phyloP scores from a whole-genome alignment of 345 rosid genomes.

The Linum lewisii region DNA sequence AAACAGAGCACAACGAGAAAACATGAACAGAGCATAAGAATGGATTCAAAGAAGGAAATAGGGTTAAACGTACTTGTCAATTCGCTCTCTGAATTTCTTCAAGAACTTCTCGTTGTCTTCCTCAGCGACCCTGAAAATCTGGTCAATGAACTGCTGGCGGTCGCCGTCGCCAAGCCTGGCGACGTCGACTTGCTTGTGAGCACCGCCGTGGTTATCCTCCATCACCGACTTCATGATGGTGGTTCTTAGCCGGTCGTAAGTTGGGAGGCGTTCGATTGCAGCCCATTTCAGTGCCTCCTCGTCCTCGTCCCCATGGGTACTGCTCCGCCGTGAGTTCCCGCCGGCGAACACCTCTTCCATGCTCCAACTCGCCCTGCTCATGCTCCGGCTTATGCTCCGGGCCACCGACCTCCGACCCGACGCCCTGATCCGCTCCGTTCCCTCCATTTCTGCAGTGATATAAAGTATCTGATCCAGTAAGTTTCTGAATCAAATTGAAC shows the following conservation, averaged over 20 bases:
- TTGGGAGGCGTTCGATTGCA: slow-evolving; percentile 82
- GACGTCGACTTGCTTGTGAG: slow-evolving; percentile 57
- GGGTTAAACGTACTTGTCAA: slow-evolving; percentile 39
- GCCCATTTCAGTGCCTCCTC: slow-evolving; percentile 97
- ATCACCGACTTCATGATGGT: slow-evolving; percentile 46
- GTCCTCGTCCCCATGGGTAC: slow-evolving; percentile 47
- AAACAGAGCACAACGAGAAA: too few species aligned
- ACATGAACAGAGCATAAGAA: not conserved
- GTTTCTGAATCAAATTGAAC: too few species aligned
- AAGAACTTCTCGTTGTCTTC: slow-evolving; percentile 80
- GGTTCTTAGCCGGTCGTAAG: slow-evolving; percentile 67
- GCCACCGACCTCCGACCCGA: slow-evolving; percentile 19
- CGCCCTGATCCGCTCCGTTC: slow-evolving; percentile 22
- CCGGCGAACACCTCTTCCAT: slow-evolving; percentile 54
- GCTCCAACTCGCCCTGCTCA: slow-evolving; percentile 51
- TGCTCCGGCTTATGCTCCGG: slow-evolving; percentile 41
- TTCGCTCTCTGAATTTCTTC: slow-evolving; percentile 58
- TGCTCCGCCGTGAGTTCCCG: slow-evolving; percentile 38
- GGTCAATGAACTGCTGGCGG: slow-evolving; percentile 60
- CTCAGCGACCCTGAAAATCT: slow-evolving; percentile 65
- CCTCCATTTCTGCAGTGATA: slow-evolving; percentile 31
- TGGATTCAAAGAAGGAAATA: not conserved
- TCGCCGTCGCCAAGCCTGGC: slow-evolving; percentile 58
- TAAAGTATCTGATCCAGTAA: too few species aligned
- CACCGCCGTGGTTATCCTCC: slow-evolving; percentile 30